These are phyloP conservation scores for Coemansia sp. DNA, from an alignment of 192 early-diverging fungal species.

Conservation along the genomic window DNA sequence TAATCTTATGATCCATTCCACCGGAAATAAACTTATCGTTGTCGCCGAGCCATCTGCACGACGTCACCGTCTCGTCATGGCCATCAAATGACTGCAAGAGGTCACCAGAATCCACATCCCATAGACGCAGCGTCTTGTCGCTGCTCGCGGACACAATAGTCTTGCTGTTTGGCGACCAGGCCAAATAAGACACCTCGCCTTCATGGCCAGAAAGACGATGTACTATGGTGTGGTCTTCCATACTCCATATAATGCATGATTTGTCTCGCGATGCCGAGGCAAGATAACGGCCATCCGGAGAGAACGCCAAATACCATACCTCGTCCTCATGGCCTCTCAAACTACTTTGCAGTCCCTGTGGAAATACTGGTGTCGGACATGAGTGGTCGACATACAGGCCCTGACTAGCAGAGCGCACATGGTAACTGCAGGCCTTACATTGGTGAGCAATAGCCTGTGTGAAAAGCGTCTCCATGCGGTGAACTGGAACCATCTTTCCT, in stretches of 20 bases:
- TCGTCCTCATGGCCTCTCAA: conserved; percentile 83
- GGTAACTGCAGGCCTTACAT: conserved; percentile 78
- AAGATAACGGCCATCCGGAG: conserved; percentile 80
- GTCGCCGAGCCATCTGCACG: conserved; percentile 89
- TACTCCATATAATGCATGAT: conserved; percentile 86
- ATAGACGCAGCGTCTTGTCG: conserved; percentile 77
- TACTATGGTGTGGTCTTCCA: conserved; percentile 54
- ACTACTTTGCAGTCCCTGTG: conserved; percentile 48
- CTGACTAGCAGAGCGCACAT: conserved; percentile 40
- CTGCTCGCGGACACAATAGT: conserved; percentile 76
- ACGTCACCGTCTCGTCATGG: conserved; percentile 76
- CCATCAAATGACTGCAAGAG: conserved; percentile 59
- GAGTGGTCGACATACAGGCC: conserved; percentile 49
- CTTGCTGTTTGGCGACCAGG: conserved; percentile 88
- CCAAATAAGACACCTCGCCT: conserved; percentile 75
- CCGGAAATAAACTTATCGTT: conserved; percentile 82
- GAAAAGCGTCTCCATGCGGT: conserved; percentile 80
- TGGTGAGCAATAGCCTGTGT: conserved; percentile 78
- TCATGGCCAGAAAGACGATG: conserved; percentile 60
- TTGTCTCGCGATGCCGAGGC: conserved; percentile 92
- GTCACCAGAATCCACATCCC: conserved; percentile 74
- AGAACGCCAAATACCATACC: conserved; percentile 95
- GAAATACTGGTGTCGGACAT: conserved; percentile 39
- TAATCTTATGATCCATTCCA: conserved; percentile 68
- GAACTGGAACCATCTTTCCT: conserved; percentile 82